Evolutionary conservation across 257 asterid species (phyloP).

Genomic region (Ilex aquifolium): DNA sequence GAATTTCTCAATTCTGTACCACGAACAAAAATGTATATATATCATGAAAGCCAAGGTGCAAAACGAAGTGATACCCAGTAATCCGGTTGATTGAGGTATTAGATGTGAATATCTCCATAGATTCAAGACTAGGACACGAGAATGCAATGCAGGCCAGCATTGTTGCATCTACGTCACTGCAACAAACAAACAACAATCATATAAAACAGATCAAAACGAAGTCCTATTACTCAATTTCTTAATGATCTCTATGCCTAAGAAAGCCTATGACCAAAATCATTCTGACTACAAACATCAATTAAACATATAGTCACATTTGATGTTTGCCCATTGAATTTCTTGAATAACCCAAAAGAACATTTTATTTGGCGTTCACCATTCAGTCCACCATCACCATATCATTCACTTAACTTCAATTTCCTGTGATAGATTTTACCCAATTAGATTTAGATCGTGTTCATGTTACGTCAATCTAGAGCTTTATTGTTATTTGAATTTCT

Average conservation of each 20-base stretch:
- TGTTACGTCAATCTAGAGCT: conserved; percentile 4
- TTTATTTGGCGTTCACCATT: too few species aligned
- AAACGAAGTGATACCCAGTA: conserved; percentile 54
- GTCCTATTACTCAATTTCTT: neutral
- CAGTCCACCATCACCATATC: too few species aligned
- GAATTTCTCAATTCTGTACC: neutral
- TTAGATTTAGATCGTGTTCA: neutral
- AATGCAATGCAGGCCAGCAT: conserved; percentile 91
- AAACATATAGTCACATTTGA: too few species aligned
- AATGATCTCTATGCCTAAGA: neutral
- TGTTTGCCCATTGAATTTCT: too few species aligned
- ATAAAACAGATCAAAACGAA: conserved; percentile 18
- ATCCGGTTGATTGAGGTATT: conserved; percentile 63
- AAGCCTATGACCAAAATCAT: too few species aligned
- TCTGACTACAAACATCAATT: too few species aligned
- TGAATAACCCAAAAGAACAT: too few species aligned
- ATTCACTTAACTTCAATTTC: too few species aligned
- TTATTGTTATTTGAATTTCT: neutral
- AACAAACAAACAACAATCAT: conserved; percentile 14
- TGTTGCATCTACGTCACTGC: conserved; percentile 88
- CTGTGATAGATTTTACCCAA: too few species aligned
- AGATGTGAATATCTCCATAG: conserved; percentile 65
- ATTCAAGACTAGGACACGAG: conserved; percentile 81
- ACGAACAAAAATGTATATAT: neutral
- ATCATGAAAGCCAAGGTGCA: neutral